A percentile compares a stretch with the other conserved stretches of the same genome.
These are phyloP conservation scores for Alternaria gansuensis DNA, from an alignment of 2,329 filamentous ascomycete species.

Conservation along the genomic window DNA sequence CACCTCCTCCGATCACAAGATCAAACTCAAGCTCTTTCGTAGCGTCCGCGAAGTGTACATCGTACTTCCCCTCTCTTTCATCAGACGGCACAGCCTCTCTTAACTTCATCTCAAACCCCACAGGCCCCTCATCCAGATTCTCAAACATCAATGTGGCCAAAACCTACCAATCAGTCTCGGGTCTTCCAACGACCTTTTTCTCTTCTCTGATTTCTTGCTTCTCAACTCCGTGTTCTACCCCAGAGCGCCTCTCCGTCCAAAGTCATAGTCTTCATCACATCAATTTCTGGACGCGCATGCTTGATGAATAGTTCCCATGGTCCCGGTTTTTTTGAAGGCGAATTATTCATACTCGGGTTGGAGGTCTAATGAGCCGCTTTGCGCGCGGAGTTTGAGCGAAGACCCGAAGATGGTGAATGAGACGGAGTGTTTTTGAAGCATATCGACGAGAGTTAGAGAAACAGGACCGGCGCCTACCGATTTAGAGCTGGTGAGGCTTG, in stretches of 20 bases:
- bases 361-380: conserved; percentile 59
- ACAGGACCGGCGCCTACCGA: conserved; percentile 54
- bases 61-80: conserved; percentile 23
- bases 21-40: conserved; percentile 50
- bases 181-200: conserved; percentile 37
- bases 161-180: conserved; percentile 62
- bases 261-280: conserved; percentile 60
- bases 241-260: conserved; percentile 42
- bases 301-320: conserved; percentile 62
- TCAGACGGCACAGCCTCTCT: conserved; percentile 43
- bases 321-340: conserved; percentile 61
- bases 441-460: conserved; percentile 62
- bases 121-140: conserved; percentile 56
- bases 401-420: conserved; percentile 60
- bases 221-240: conserved; percentile 37
- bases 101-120: conserved; percentile 45
- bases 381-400: conserved; percentile 46
- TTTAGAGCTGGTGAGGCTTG: conserved; percentile 23
- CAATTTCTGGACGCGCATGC: conserved; percentile 62
- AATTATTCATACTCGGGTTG: conserved; percentile 62
- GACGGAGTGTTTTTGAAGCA: conserved; percentile 60
- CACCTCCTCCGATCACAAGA: conserved; percentile 61
- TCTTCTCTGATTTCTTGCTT: conserved; percentile 53
- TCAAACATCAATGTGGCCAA: conserved; percentile 53
- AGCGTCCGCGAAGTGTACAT: conserved; percentile 46